phyloP scores from a whole-genome alignment of 2,329 filamentous ascomycete species.

The Colletotrichum abscissum region DNA sequence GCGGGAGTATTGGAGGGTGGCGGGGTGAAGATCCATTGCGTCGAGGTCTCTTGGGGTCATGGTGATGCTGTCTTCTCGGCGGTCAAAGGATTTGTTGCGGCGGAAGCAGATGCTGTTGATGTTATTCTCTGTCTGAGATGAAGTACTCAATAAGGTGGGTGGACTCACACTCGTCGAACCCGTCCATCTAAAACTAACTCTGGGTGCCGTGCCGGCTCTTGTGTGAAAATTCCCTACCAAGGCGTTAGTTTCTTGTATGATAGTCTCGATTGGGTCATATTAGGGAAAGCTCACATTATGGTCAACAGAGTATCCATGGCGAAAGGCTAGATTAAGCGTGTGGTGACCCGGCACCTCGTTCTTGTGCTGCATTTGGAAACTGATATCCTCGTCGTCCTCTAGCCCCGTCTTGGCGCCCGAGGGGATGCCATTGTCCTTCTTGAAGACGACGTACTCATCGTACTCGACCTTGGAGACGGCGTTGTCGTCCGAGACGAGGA shows the following conservation, averaged over 20 bases:
- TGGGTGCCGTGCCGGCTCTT: constrained; percentile 29
- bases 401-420: constrained; percentile 19
- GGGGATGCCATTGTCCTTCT: constrained; percentile 36
- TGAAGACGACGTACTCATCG: constrained; percentile 52
- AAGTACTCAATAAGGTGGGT: too few species aligned
- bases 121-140: neutral
- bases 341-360: constrained; percentile 45
- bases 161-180: constrained; percentile 48
- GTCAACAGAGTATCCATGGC: constrained; percentile 44
- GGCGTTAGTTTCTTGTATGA: neutral
- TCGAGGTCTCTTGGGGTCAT: constrained; percentile 48
- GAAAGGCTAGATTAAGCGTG: constrained; percentile 47
- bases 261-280: neutral
- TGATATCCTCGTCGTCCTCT: constrained; percentile 28
- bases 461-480: constrained; percentile 48
- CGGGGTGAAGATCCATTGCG: constrained; percentile 50
- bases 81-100: constrained; percentile 44
- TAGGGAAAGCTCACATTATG: constrained; percentile 37
- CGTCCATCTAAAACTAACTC: constrained; percentile 44
- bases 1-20: constrained; percentile 52
- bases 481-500: constrained; percentile 45
- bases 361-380: constrained; percentile 47
- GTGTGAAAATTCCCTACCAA: constrained; percentile 30
- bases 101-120: constrained; percentile 48
- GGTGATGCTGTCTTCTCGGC: constrained; percentile 48